Conservation (phyloP, 169 alveolate genomes). For the Cryptosporidium viatorum region DNA sequence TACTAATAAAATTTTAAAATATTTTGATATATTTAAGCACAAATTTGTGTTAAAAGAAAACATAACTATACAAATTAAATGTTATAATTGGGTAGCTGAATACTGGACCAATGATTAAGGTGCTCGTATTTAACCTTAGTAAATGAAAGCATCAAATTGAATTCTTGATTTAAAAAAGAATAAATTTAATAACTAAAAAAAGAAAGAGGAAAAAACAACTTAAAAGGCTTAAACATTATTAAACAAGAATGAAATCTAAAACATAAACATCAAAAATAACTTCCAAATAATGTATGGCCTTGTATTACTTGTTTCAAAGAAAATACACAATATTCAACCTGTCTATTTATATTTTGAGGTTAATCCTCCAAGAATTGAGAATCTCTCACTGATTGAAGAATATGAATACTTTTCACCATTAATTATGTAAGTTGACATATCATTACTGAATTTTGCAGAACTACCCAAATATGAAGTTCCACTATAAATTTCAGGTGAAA, state of each 20-base stretch:
- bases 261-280: not conserved
- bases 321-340: not conserved
- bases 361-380: slow-evolving; percentile 44
- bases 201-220: too few relatives aligned
- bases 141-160: too few relatives aligned
- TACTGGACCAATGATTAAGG: too few relatives aligned
- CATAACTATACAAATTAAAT: too few relatives aligned
- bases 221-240: not conserved
- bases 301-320: not conserved
- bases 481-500: slow-evolving; percentile 60
- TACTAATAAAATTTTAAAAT: not conserved
- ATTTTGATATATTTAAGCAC: not conserved
- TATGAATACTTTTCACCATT: slow-evolving; percentile 66
- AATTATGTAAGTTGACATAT: slow-evolving; percentile 52
- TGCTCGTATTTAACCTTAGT: too few relatives aligned
- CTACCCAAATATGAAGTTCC: slow-evolving; percentile 63
- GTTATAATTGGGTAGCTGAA: too few relatives aligned
- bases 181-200: too few relatives aligned
- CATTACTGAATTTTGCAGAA: slow-evolving; percentile 69
- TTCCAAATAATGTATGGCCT: not conserved
- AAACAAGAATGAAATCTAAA: not conserved
- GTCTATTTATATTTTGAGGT: not conserved
- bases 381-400: slow-evolving; percentile 58
- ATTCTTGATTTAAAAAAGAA: too few relatives aligned
- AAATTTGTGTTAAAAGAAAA: not conserved